Evolutionary conservation across 768 basidiomycete species (phyloP).

Genomic region (Hortiboletus flavorubellus): DNA sequence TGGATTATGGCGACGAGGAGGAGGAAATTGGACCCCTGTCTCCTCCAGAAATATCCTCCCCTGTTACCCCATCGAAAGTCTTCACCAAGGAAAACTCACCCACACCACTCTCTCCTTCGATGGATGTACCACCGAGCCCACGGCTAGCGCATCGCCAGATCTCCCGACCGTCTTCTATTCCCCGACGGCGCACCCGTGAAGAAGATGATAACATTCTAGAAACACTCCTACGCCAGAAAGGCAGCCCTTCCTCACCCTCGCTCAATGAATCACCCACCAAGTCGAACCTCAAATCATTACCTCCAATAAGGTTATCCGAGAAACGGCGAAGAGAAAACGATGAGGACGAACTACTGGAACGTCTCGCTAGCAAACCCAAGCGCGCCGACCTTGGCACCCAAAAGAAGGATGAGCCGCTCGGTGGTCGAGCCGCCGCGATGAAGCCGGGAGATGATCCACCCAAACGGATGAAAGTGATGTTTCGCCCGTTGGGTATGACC

Average conservation of each 20-base stretch:
- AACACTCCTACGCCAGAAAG: conserved; percentile 41
- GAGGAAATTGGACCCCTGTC: conserved; percentile 28
- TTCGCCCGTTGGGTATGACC: conserved; percentile 39
- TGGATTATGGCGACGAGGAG: conserved; percentile 78
- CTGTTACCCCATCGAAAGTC: conserved; percentile 12
- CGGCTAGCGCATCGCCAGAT: conserved; percentile 39
- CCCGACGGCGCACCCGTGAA: conserved; percentile 41
- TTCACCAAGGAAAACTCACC: conserved; percentile 14
- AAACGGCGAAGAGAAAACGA: conserved; percentile 73
- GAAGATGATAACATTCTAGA: conserved; percentile 59
- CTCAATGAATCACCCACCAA: conserved; percentile 26
- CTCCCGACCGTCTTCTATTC: conserved; percentile 39
- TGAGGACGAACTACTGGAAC: conserved; percentile 61
- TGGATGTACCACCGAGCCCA: conserved; percentile 37
- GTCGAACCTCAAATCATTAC: conserved; percentile 33
- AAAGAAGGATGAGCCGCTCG: conserved; percentile 35
- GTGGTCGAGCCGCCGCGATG: conserved; percentile 20
- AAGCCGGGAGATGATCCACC: conserved; percentile 42
- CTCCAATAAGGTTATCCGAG: conserved; percentile 54
- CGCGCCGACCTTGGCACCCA: conserved; percentile 48
- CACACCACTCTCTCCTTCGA: conserved; percentile 32
- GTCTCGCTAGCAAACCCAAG: conserved; percentile 56
- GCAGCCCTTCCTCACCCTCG: conserved; percentile 39
- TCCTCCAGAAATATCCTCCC: conserved; percentile 13
- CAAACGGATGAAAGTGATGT: conserved; percentile 75